Evolutionary conservation across 129 eudicot genomes (phyloP).

Genomic region (Glebionis coronaria): DNA sequence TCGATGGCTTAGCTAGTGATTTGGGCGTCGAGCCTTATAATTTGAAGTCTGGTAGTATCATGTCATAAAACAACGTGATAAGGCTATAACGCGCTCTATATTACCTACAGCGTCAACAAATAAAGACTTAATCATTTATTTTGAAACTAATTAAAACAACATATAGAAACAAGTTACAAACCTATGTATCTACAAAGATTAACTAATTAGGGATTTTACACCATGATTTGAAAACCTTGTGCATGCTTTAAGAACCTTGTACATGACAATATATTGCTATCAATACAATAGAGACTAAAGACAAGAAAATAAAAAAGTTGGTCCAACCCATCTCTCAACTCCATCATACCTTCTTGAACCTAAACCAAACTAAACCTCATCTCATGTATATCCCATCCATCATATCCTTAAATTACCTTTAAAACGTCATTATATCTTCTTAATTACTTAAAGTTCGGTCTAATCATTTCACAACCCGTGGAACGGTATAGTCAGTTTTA

Average conservation of each 20-base stretch:
- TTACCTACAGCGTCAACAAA: too few relatives aligned
- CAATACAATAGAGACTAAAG: slow-evolving; percentile 25
- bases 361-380: slow-evolving; percentile 26
- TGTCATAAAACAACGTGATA: too few relatives aligned
- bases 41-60: too few relatives aligned
- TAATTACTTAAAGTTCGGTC: neutral
- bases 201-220: neutral
- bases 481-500: too few relatives aligned
- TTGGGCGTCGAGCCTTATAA: too few relatives aligned
- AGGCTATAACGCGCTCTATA: too few relatives aligned
- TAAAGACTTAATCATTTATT: too few relatives aligned
- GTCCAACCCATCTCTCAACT: slow-evolving; percentile 55
- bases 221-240: slow-evolving; percentile 22
- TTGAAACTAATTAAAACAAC: too few relatives aligned
- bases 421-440: neutral
- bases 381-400: neutral
- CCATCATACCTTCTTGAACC: slow-evolving; percentile 43
- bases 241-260: slow-evolving; percentile 22
- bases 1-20: too few relatives aligned
- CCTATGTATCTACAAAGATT: too few relatives aligned
- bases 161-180: too few relatives aligned
- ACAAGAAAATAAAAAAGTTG: slow-evolving; percentile 31
- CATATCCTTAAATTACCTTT: neutral
- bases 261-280: slow-evolving; percentile 18
- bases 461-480: neutral